phyloP scores from a whole-genome alignment of 1,284 basidiomycete genomes.

The Takashimella koratensis region DNA sequence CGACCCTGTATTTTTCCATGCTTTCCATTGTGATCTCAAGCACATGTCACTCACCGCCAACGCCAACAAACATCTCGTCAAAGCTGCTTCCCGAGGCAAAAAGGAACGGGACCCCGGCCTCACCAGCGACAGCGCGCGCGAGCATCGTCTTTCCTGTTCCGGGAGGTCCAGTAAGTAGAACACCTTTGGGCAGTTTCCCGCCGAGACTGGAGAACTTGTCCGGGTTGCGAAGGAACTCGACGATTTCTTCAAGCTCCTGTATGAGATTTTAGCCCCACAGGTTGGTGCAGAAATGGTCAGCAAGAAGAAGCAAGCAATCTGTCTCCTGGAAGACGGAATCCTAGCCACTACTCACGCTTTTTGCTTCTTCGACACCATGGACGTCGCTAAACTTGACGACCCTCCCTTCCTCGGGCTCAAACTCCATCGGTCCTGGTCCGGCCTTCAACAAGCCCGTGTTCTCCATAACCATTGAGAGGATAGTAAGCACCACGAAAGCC shows the following conservation, averaged over 20 bases:
- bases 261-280: too few relatives aligned
- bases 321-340: too few relatives aligned
- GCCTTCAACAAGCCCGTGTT: constrained; percentile 88
- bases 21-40: constrained; percentile 12
- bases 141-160: constrained; percentile 96
- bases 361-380: constrained; percentile 91
- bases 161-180: constrained; percentile 80
- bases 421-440: constrained; percentile 59
- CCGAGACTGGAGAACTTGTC: constrained; percentile 81
- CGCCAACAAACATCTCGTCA: constrained; percentile 78
- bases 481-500: constrained; percentile 60
- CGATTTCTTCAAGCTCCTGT: constrained; percentile 85
- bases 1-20: not conserved
- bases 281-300: too few relatives aligned
- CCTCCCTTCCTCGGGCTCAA: constrained; percentile 60
- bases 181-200: constrained; percentile 86
- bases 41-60: constrained; percentile 38
- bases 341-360: constrained; percentile 59
- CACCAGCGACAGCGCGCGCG: constrained; percentile 91
- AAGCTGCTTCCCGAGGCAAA: constrained; percentile 76
- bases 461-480: constrained; percentile 83
- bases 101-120: constrained; percentile 72
- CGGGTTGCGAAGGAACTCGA: constrained; percentile 86
- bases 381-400: constrained; percentile 86
- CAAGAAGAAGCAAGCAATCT: too few relatives aligned